Percentiles rank a stretch among this genome's conserved stretches.
Evolutionary conservation across 2,329 filamentous ascomycete species (phyloP).

Genomic region (Ceratocystis variospora): DNA sequence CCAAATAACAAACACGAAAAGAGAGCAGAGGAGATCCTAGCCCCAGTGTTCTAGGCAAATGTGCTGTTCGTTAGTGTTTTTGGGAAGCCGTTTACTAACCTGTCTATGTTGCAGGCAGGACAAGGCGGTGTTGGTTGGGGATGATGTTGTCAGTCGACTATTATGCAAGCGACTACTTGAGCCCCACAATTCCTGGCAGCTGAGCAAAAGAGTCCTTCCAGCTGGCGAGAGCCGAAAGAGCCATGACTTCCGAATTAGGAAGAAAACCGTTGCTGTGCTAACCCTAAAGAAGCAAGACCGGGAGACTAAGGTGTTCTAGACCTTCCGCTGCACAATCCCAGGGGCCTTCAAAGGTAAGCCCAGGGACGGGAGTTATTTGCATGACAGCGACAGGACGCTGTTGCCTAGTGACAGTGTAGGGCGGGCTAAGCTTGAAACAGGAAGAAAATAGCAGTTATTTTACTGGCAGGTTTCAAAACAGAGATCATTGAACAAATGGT

Average conservation of each 20-base stretch:
- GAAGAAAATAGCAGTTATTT: neutral
- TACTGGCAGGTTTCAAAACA: neutral
- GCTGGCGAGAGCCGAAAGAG: too few species aligned
- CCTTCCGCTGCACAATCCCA: neutral
- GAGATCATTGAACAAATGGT: too few species aligned
- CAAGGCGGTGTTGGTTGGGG: too few species aligned
- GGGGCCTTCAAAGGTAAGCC: neutral
- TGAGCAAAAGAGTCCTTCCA: neutral
- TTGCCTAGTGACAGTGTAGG: neutral
- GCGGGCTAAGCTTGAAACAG: neutral
- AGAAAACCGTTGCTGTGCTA: neutral
- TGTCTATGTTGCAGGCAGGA: too few species aligned
- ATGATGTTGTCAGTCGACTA: too few species aligned
- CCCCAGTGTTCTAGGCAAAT: too few species aligned
- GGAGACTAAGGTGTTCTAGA: neutral
- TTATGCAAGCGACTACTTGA: too few species aligned
- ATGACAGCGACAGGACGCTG: neutral
- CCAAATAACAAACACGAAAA: too few species aligned
- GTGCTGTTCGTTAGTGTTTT: too few species aligned
- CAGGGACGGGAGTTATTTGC: neutral
- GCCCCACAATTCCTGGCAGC: neutral
- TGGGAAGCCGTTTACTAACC: too few species aligned
- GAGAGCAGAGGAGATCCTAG: neutral
- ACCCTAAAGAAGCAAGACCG: neutral
- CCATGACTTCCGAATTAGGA: too few species aligned